Evolutionary conservation across 2,329 filamentous ascomycete species (phyloP), one percentile per base, ranked within the genome.

Genomic region (Arthrobotrys pseudoclavata): DNA sequence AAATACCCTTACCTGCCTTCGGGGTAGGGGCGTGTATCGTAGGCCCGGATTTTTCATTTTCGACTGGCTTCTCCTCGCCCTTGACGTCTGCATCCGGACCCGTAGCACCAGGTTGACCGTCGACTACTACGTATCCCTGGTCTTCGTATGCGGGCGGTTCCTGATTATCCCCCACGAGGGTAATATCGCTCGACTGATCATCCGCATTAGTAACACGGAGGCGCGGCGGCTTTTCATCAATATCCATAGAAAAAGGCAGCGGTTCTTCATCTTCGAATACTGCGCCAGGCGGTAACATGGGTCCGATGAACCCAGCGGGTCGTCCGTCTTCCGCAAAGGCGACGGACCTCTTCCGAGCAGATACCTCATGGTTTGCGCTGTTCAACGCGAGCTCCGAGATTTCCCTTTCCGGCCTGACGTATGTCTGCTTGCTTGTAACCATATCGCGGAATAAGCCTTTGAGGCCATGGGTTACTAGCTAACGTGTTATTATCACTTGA

Each of bases 301-400:
- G 77, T 50, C 80, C 78, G 18, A 80, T 78, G 55, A 80, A 79
- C 24, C 79, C 80, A n/a, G 74, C 85, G 45, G 86, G 86, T 80
- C 89, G 88, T 45, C 87, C 86, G 55, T 86, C 86, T 24, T 87
- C n/a, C n/a, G n/a, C 85, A 79, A 86, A 88, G 74, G 92, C 50
- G 18, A 71, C 60, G 6, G 74, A 77, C 50, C 67, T 61, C 40
- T 71, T 71, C n/a, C 67, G 69, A 34, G 52, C 52, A 24, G 61
- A 77, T 40, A 67, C 60, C 24, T 77, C 74, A 7, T 77, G 66
- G 5, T 69, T 68, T 18, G 60, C 40, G 13, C 74, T 77, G 29
- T 77, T 88, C 22, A 97, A 86, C 0, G 94, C 94, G 45, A 94
- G 88, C 61, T 93, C 91, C 26, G 94, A 94, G 37, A 97, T 87